Base-by-base conservation (phyloP, 139 green algal genomes). In the Desmodesmus armatus region DNA sequence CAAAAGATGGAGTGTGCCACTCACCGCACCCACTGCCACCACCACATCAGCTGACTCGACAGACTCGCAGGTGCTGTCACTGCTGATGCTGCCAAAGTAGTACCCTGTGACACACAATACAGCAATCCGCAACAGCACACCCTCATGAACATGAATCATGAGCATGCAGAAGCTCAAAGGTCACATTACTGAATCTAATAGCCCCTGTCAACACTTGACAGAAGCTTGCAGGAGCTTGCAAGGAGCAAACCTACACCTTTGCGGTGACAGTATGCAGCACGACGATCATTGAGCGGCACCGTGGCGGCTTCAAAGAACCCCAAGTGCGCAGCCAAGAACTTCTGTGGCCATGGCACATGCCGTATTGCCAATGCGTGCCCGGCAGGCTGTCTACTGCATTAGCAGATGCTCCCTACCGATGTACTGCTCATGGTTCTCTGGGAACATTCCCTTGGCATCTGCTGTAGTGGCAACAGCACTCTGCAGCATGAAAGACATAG, bases 381-480 rank as follows among this genome's bases (percentile, higher is more conserved):
- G n/a, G n/a, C n/a, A n/a, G n/a, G n/a, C n/a, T n/a, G n/a, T n/a
- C n/a, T n/a, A n/a, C n/a, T n/a, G n/a, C n/a, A n/a, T n/a, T n/a
- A n/a, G n/a, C n/a, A n/a, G n/a, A n/a, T n/a, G n/a, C n/a, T n/a
- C n/a, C 29, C 88, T 91, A 43, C 95, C 94, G 21, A 97, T 94
- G 85, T 90, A 95, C 44, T 86, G 80, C 13, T 23, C 6, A 78
- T 94, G 85, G 66, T 89, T 78, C 83, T 98, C 95, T 0, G 92
- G 89, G 60, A 98, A 89, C 23, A 96, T 72, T 1, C 92, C 92
- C 90, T 97, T 98, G 21, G 89, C 93, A 53, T 94, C 91, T n/a
- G 94, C 88, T 90, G 96, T 91, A 47, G 85, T 78, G 11, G 94
- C 93, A 43, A 94, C 81, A 0, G 92, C 67, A 78, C 91, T 94